Percentiles rank a stretch among this genome's conserved stretches.
Conservation (phyloP, 768 basidiomycete genomes). For the Tulasnella sp. region DNA sequence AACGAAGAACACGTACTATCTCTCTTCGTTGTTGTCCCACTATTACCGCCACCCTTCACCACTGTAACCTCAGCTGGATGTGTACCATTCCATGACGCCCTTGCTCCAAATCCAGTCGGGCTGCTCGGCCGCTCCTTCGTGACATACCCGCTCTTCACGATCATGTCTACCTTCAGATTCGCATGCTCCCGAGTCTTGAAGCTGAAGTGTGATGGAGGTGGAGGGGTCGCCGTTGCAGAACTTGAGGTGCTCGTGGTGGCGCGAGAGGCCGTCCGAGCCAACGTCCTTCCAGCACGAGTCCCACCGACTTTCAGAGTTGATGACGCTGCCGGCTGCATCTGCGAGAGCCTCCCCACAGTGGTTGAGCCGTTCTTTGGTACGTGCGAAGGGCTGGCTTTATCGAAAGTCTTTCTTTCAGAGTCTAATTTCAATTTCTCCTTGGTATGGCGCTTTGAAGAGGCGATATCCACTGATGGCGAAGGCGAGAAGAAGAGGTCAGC, state of each 20-base stretch:
- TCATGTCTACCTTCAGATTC: constrained; percentile 8
- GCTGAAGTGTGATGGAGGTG: constrained; percentile 13
- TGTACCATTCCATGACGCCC: not conserved
- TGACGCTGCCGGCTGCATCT: no score
- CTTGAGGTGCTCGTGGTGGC: not conserved
- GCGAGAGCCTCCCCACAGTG: no score
- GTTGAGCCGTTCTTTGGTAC: no score
- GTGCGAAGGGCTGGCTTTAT: no score
- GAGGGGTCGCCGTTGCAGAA: constrained; percentile 5
- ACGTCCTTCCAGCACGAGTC: no score
- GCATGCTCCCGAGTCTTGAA: not conserved
- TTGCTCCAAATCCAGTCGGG: constrained; percentile 10
- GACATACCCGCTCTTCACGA: constrained; percentile 2
- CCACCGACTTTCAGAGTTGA: no score
- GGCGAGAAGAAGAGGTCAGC: constrained; percentile 3
- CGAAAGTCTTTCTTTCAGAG: no score
- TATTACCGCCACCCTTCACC: not conserved
- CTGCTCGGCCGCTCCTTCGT: constrained; percentile 4
- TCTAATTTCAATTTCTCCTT: no score
- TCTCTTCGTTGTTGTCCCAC: not conserved
- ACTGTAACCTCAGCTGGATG: not conserved
- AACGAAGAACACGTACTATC: constrained; percentile 3
- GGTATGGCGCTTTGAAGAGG: no score
- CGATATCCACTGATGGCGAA: not conserved
- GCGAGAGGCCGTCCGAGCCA: no score